phyloP scores from a whole-genome alignment of 352 stramenopile genomes.

The Phytopythium montanum region DNA sequence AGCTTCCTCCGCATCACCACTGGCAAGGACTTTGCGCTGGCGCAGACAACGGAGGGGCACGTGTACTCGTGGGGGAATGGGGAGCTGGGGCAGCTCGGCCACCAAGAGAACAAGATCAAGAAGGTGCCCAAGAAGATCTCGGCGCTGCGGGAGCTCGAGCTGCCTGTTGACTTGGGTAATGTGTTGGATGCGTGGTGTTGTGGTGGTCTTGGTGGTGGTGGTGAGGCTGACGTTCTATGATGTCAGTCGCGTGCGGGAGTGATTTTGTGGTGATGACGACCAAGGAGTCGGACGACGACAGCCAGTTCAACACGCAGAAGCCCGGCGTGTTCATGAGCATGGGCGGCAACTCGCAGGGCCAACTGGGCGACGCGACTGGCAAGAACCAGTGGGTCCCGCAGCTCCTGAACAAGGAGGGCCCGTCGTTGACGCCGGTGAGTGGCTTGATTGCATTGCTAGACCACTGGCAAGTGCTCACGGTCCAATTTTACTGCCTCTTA shows the following conservation, averaged over 20 bases:
- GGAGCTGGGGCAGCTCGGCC: conserved; percentile 68
- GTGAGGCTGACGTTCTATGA: not conserved
- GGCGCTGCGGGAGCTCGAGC: conserved; percentile 70
- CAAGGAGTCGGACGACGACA: conserved; percentile 54
- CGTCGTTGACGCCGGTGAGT: conserved; percentile 50
- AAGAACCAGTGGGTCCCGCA: conserved; percentile 85
- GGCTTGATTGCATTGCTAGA: not conserved
- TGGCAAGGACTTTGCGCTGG: conserved; percentile 57
- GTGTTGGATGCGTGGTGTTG: not conserved
- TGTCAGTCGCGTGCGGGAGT: conserved; percentile 41
- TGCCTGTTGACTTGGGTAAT: conserved; percentile 61
- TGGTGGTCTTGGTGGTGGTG: conserved; percentile 3
- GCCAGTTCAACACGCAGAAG: conserved; percentile 74
- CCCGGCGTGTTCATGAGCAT: conserved; percentile 81
- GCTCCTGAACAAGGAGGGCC: conserved; percentile 66
- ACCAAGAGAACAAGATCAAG: conserved; percentile 87
- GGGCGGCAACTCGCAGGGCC: conserved; percentile 66
- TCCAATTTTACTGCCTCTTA: not conserved
- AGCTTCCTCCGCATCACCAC: conserved; percentile 57
- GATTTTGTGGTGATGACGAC: conserved; percentile 79
- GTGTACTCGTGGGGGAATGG: conserved; percentile 81
- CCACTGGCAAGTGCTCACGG: not conserved
- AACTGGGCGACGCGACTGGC: conserved; percentile 59
- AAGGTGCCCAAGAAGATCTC: conserved; percentile 86
- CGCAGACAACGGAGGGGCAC: conserved; percentile 56